A percentile compares a stretch with the other conserved stretches of the same genome.
Conservation (phyloP, 345 rosid species). For the Balakata baccata region DNA sequence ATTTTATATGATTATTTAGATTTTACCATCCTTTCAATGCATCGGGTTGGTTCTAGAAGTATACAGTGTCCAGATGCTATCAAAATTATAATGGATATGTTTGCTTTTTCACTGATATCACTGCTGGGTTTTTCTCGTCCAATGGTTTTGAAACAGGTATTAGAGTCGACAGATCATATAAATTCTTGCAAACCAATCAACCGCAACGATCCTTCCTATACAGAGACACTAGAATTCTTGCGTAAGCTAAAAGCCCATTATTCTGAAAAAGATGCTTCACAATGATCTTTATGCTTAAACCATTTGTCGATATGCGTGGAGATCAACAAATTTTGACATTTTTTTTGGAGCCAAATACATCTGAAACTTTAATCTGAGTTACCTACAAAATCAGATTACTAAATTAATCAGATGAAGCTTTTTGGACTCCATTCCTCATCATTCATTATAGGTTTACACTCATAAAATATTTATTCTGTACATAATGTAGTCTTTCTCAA, state of each 20-base stretch:
- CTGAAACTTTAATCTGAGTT: too few relatives aligned
- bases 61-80: too few relatives aligned
- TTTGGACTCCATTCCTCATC: not conserved
- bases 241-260: slow-evolving; percentile 52
- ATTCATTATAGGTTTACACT: not conserved
- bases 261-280: slow-evolving; percentile 24
- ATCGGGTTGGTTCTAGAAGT: too few relatives aligned
- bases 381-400: not conserved
- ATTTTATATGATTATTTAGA: too few relatives aligned
- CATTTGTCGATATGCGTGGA: not conserved
- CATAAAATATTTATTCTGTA: not conserved
- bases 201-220: slow-evolving; percentile 75
- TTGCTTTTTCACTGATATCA: too few relatives aligned
- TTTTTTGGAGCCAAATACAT: too few relatives aligned
- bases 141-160: slow-evolving; percentile 51
- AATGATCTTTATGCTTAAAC: not conserved
- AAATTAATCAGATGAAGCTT: not conserved
- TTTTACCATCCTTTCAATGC: too few relatives aligned
- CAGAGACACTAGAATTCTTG: slow-evolving; percentile 62
- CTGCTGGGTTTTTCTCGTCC: not conserved
- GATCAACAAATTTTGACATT: too few relatives aligned
- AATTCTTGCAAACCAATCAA: slow-evolving; percentile 93
- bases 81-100: too few relatives aligned
- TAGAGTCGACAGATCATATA: slow-evolving; percentile 91
- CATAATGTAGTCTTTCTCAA: not conserved